These are phyloP conservation scores for Leucaena leucocephala DNA, from an alignment of 306 rosid genomes.

Conservation along the genomic window DNA sequence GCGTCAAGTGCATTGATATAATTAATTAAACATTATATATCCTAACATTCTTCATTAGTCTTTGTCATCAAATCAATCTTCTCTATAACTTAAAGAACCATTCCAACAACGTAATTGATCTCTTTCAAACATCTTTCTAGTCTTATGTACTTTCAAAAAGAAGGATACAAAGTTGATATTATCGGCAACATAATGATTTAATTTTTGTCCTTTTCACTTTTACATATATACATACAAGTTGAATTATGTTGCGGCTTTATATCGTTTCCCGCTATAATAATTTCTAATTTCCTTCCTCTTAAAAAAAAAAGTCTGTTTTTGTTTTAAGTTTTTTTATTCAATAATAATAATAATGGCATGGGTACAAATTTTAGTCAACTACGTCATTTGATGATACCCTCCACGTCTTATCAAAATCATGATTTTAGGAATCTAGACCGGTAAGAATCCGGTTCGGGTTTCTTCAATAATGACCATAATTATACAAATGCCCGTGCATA, in stretches of 20 bases:
- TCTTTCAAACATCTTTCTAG: not conserved
- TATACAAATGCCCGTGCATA: too few species aligned
- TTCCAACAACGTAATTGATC: not conserved
- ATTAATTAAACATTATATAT: not conserved
- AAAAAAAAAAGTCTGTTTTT: not conserved
- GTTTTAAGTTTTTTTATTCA: not conserved
- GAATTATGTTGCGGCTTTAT: not conserved
- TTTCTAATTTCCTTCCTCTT: not conserved
- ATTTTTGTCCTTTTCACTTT: not conserved
- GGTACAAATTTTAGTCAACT: conserved; percentile 21
- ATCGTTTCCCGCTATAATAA: conserved; percentile 1
- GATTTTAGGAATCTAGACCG: not conserved
- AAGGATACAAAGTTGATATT: not conserved
- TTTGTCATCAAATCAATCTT: not conserved
- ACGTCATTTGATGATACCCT: conserved; percentile 5
- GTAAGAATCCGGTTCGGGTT: not conserved
- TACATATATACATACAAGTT: not conserved
- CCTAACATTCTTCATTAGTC: not conserved
- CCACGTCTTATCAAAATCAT: not conserved
- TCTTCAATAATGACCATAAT: not conserved
- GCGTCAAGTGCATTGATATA: not conserved
- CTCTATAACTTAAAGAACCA: not conserved
- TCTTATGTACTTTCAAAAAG: not conserved
- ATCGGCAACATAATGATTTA: conserved; percentile 9
- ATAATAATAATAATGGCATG: not conserved